A percentile compares a stretch with the other conserved stretches of the same genome.
Conservation (phyloP, 192 early-diverging fungal species). For the Podila horticola region DNA sequence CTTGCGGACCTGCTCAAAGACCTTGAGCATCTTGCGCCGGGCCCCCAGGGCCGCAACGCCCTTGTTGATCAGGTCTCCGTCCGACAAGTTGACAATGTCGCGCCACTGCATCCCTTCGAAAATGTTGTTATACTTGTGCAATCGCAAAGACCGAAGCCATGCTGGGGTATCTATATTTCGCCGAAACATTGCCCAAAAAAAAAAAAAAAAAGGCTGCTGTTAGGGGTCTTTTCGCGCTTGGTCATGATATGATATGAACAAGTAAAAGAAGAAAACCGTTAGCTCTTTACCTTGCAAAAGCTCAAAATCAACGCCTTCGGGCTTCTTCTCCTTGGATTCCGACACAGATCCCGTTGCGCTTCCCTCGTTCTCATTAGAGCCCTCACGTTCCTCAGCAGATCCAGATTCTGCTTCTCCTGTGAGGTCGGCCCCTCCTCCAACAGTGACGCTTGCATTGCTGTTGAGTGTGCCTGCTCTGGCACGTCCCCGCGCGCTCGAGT, state of each 20-base stretch:
- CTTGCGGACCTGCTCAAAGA: constrained; percentile 84
- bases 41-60: constrained; percentile 96
- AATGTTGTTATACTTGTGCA: constrained; percentile 95
- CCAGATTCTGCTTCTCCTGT: not conserved
- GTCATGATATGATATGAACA: too few relatives aligned
- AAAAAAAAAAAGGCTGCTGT: too few relatives aligned
- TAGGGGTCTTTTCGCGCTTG: too few relatives aligned
- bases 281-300: constrained; percentile 73
- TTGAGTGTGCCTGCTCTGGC: not conserved
- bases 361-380: constrained; percentile 25
- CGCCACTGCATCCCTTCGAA: constrained; percentile 91
- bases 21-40: constrained; percentile 95
- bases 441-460: not conserved
- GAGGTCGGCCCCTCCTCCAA: not conserved
- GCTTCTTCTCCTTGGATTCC: constrained; percentile 76
- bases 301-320: constrained; percentile 80
- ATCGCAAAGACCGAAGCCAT: constrained; percentile 91
- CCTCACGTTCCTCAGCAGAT: constrained; percentile 7
- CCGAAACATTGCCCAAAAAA: not conserved
- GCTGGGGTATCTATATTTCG: constrained; percentile 80
- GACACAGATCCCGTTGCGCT: constrained; percentile 7
- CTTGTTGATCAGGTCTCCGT: constrained; percentile 81
- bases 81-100: constrained; percentile 86
- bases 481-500: not conserved
- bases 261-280: not conserved